Percentiles rank a stretch among this genome's conserved stretches.
phyloP scores from a whole-genome alignment of 345 rosid species.

The Durio zibethinus region DNA sequence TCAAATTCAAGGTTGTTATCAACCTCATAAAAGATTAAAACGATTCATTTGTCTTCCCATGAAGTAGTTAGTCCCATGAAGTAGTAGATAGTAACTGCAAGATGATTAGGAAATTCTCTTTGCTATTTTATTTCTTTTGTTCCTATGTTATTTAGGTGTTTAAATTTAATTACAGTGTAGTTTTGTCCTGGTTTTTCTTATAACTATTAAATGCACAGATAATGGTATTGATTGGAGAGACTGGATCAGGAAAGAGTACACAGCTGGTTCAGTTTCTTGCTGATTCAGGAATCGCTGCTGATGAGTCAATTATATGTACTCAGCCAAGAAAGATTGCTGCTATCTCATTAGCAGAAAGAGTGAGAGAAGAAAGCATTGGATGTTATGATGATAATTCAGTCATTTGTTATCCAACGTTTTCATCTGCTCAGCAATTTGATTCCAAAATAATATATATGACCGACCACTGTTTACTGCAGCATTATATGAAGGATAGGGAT shows the following conservation, averaged over 20 bases:
- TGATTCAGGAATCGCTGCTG: slow-evolving; percentile 67
- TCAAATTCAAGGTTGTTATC: slow-evolving; percentile 6
- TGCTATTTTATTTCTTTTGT: neutral
- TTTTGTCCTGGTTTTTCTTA: neutral
- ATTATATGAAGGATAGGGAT: slow-evolving; percentile 57
- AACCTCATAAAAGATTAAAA: slow-evolving; percentile 1
- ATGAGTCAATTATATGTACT: slow-evolving; percentile 69
- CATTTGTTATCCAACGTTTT: slow-evolving; percentile 50
- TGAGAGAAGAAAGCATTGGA: slow-evolving; percentile 68
- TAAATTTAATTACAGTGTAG: neutral
- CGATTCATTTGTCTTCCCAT: neutral
- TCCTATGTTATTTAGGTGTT: neutral
- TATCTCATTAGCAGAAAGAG: slow-evolving; percentile 63
- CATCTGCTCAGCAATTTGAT: slow-evolving; percentile 50
- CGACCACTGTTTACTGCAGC: slow-evolving; percentile 79
- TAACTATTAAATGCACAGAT: slow-evolving; percentile 38
- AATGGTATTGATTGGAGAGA: slow-evolving; percentile 80
- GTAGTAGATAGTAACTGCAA: neutral
- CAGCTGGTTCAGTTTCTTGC: slow-evolving; percentile 87
- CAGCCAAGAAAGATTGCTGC: slow-evolving; percentile 94
- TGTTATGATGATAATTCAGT: slow-evolving; percentile 56
- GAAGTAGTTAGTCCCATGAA: neutral
- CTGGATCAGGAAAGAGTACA: slow-evolving; percentile 96
- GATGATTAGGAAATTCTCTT: neutral
- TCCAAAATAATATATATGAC: slow-evolving; percentile 75